Base-by-base conservation (phyloP, 768 basidiomycete species). In the Naganishia antarctica region DNA sequence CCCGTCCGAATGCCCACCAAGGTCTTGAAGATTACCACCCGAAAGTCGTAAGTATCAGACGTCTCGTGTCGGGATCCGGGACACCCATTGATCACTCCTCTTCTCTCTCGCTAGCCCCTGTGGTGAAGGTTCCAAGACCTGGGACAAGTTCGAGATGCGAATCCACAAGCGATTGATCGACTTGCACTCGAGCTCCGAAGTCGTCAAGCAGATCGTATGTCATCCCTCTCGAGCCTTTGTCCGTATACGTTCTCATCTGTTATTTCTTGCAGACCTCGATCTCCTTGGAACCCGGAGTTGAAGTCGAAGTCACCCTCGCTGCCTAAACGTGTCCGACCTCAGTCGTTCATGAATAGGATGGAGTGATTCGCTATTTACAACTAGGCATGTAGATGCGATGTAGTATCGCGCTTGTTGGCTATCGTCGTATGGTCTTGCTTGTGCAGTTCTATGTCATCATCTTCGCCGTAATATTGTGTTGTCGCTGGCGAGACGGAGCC, bases 61-160 rank as follows among this genome's bases (percentile, higher is more conserved):
- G 21, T 29, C 13, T 21, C 29, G 0, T 9, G 21, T 25, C 18
- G 2, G n/a, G 6, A 23, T 40, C 7, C 23, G 8, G 15, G 5
- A 6, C 18, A n/a, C 7, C 18, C 34, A 34, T 4, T 11, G 21
- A n/a, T 57, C 5, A 34, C 32, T n/a, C 37, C 21, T 3, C 7
- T 8, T 25, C 32, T 11, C 37, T 40, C 23, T n/a, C 37, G 16
- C 53, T 21, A 96, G 90, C 90, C 78, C 96, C 80, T 98, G 96
- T 77, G 96, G 96, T 90, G 96, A 98, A 81, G 96, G 96, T 83
- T 97, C 96, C 73, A 99, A 99, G 87, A 99, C 96, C 78, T 99
- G 96, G 96, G 96, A 99, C 81, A 87, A 90, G 74, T 98, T 92
- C 81, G 94, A 99, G 82, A 87, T 99, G 82, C 93, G 93, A 83